These are phyloP conservation scores for Akanthomyces uredinophilus DNA, from an alignment of 2,329 filamentous ascomycete genomes.

Conservation along the genomic window DNA sequence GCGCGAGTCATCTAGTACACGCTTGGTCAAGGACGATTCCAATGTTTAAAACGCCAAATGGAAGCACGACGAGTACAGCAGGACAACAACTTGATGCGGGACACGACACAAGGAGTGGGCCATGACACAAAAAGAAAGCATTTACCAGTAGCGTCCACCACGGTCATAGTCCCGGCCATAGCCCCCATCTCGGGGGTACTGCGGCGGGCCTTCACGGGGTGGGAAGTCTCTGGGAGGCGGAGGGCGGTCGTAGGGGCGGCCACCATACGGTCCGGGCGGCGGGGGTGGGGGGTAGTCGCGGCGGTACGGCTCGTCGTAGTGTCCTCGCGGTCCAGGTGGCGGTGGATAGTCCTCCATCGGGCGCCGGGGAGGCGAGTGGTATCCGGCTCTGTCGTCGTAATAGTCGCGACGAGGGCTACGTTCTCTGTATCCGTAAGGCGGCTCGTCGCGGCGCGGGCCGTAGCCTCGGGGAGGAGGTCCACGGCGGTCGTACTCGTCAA, in stretches of 20 bases:
- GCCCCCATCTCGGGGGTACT: conserved; percentile 26
- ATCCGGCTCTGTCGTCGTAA: conserved; percentile 77
- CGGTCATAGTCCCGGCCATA: conserved; percentile 47
- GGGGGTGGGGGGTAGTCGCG: conserved; percentile 62
- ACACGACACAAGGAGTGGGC: conserved; percentile 5
- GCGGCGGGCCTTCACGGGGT: conserved; percentile 42
- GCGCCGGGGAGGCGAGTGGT: conserved; percentile 74
- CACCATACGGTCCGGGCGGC: conserved; percentile 55
- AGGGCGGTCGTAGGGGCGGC: conserved; percentile 52
- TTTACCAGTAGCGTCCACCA: conserved; percentile 47
- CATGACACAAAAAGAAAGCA: conserved; percentile 17
- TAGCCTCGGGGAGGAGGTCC: conserved; percentile 72
- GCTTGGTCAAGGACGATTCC: conserved; percentile 31
- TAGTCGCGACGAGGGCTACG: conserved; percentile 82
- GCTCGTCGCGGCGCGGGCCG: conserved; percentile 66
- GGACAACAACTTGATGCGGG: neutral
- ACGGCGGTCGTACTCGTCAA: conserved; percentile 80
- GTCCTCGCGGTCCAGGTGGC: conserved; percentile 53
- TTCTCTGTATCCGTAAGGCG: conserved; percentile 76
- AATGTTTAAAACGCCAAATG: conserved; percentile 20
- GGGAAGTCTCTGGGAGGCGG: conserved; percentile 45
- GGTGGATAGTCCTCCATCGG: conserved; percentile 69
- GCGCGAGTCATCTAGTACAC: conserved; percentile 28
- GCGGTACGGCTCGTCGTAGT: conserved; percentile 75
- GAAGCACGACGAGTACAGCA: conserved; percentile 3